Evolutionary conservation across 2,329 filamentous ascomycete genomes (phyloP).

Genomic region (Colletotrichum truncatum): DNA sequence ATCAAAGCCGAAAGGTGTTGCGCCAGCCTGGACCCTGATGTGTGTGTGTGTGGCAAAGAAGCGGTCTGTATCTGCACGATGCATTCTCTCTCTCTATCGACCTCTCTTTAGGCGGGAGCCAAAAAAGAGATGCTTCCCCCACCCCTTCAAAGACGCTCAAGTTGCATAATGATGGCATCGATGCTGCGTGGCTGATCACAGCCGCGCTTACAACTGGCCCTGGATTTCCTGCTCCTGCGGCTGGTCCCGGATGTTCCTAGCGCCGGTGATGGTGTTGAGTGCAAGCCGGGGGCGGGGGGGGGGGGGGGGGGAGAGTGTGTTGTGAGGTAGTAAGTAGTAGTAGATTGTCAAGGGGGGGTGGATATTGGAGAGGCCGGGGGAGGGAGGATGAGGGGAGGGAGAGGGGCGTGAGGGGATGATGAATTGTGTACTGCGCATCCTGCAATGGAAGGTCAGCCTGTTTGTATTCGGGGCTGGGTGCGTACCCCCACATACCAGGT

Average conservation of each 20-base stretch:
- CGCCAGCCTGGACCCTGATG: neutral
- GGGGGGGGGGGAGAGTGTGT: neutral
- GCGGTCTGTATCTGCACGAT: conserved; percentile 16
- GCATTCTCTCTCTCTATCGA: neutral
- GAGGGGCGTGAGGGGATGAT: neutral
- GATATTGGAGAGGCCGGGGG: neutral
- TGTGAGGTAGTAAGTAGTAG: neutral
- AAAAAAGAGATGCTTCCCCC: neutral
- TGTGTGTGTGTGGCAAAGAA: conserved; percentile 9
- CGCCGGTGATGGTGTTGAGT: neutral
- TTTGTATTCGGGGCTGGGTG: neutral
- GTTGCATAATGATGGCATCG: conserved; percentile 11
- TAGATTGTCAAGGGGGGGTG: neutral
- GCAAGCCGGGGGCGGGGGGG: neutral
- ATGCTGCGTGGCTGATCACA: neutral
- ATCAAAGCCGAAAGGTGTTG: neutral
- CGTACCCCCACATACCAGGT: conserved; percentile 4
- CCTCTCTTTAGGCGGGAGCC: neutral
- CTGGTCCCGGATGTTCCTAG: neutral
- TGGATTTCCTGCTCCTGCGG: neutral
- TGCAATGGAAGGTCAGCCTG: conserved; percentile 9
- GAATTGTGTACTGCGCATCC: neutral
- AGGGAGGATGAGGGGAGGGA: neutral
- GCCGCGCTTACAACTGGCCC: neutral
- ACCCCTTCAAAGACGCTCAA: neutral